Evolutionary conservation across 805 yeast species (phyloP).

Genomic region (Ogataea sp.): DNA sequence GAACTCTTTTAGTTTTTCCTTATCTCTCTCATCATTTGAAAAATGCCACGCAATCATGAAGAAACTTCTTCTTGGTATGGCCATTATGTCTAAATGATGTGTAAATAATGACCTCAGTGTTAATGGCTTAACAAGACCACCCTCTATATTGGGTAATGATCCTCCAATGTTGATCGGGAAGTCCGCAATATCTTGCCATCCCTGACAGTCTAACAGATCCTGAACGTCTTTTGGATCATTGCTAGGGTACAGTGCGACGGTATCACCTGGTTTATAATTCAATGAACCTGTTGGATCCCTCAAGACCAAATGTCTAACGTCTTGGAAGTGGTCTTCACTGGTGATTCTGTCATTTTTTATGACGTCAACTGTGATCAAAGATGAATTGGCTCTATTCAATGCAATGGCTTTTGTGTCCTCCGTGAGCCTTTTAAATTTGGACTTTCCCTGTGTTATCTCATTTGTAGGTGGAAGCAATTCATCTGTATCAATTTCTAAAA

Average conservation of each 20-base stretch:
- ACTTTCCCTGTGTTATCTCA: slow-evolving; percentile 18
- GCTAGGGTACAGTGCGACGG: slow-evolving; percentile 65
- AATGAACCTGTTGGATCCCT: slow-evolving; percentile 20
- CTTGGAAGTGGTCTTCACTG: slow-evolving; percentile 72
- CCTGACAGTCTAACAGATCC: slow-evolving; percentile 55
- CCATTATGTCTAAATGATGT: slow-evolving; percentile 72
- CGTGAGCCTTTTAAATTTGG: slow-evolving; percentile 24
- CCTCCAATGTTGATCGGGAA: slow-evolving; percentile 34
- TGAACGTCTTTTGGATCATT: slow-evolving; percentile 63
- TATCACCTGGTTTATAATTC: slow-evolving; percentile 69
- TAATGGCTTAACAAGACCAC: slow-evolving; percentile 51
- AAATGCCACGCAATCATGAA: slow-evolving; percentile 71
- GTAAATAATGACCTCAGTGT: slow-evolving; percentile 69
- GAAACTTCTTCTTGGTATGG: slow-evolving; percentile 80
- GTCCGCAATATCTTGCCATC: slow-evolving; percentile 71
- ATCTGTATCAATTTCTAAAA: slow-evolving; percentile 23
- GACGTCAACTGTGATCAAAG: slow-evolving; percentile 34
- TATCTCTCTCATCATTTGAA: slow-evolving; percentile 64
- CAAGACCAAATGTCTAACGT: slow-evolving; percentile 61
- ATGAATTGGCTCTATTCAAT: slow-evolving; percentile 16
- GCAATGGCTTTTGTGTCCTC: slow-evolving; percentile 20
- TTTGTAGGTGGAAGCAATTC: slow-evolving; percentile 31
- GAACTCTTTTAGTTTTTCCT: slow-evolving; percentile 70
- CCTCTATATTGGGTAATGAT: slow-evolving; percentile 34
- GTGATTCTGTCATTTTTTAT: slow-evolving; percentile 55